Evolutionary conservation across 1,139 yeast species (phyloP), one percentile per base, ranked within the genome.

Genomic region (Hemisphaericaspora xylofermentans): DNA sequence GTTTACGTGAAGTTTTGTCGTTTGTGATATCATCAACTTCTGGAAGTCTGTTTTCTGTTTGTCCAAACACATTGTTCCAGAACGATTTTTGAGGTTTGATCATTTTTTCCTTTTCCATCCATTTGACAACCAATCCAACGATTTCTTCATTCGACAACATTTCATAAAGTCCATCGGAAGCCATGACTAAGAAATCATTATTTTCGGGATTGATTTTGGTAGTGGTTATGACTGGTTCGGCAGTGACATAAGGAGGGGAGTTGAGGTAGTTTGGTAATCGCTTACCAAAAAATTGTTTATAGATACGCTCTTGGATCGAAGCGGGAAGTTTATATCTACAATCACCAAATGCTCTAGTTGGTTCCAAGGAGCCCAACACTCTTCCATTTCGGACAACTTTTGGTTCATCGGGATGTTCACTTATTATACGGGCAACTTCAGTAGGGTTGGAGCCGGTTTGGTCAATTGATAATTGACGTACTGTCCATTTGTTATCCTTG

Each of bases 161-260:
- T 60, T 94, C 98, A 61, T 84, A 94, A 39, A 93, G 71, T 1
- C 98, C 99, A 64, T 93, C 99, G 13, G 95, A 83, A 0, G 94
- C 98, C 79, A 94, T 72, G 16, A 94, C 96, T 63, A 93, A 68
- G 54, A 94, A 93, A 57, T 88, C 95, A 48, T 89, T 82, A 51
- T 81, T 79, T 18, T 74, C 71, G 1, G 93, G 87, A 41, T 74
- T 73, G 38, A 94, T 78, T 55, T 82, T 79, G 10, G 94, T 84
- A 2, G 95, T 83, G 9, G 96, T 85, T 26, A 93, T 76, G 22
- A 84, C 96, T 0, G 99, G 99, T 58, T 84, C 91, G 1, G 98
- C 98, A 1, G 98, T 93, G 27, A 93, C 97, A 61, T 93, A 93
- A 0, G 99, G 99, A 5, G 99, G 98, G 1, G 96, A 84, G 46